A percentile compares a stretch with the other conserved stretches of the same genome.
Evolutionary conservation across 495 filamentous ascomycete genomes (phyloP).

Genomic region (Trichoderma gamsii): DNA sequence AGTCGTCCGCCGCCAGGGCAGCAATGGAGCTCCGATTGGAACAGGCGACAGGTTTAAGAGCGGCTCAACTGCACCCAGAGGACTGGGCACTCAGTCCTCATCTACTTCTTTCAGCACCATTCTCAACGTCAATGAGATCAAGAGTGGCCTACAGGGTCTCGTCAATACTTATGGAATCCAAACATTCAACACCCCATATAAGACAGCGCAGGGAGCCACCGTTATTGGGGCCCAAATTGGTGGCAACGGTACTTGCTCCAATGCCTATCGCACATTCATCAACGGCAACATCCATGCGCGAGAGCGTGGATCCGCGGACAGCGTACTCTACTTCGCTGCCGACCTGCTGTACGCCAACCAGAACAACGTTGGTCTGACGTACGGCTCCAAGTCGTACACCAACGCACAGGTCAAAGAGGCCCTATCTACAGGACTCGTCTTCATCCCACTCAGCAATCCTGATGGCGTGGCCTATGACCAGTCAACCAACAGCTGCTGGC

Average conservation of each 20-base stretch:
- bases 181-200: not conserved
- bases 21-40: not conserved
- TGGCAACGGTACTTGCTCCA: not conserved
- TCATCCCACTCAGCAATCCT: conserved; percentile 35
- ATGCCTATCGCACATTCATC: not conserved
- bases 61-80: not conserved
- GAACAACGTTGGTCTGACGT: conserved; percentile 30
- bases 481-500: conserved; percentile 30
- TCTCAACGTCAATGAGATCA: not conserved
- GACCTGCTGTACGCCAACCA: conserved; percentile 35
- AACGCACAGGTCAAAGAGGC: conserved; percentile 32
- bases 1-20: not conserved
- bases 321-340: conserved; percentile 32
- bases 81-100: not conserved
- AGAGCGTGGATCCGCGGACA: conserved; percentile 33
- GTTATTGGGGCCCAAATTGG: not conserved
- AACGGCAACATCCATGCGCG: conserved; percentile 28
- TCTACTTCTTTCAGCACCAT: not conserved
- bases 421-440: conserved; percentile 34
- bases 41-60: not conserved
- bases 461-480: conserved; percentile 37
- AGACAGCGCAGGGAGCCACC: not conserved
- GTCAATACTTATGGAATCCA: not conserved
- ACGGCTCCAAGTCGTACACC: conserved; percentile 35
- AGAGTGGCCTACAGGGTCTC: not conserved